A percentile compares a stretch with the other conserved stretches of the same genome.
Conservation (phyloP, 257 asterid species). For the Solanum lycopersicoides region DNA sequence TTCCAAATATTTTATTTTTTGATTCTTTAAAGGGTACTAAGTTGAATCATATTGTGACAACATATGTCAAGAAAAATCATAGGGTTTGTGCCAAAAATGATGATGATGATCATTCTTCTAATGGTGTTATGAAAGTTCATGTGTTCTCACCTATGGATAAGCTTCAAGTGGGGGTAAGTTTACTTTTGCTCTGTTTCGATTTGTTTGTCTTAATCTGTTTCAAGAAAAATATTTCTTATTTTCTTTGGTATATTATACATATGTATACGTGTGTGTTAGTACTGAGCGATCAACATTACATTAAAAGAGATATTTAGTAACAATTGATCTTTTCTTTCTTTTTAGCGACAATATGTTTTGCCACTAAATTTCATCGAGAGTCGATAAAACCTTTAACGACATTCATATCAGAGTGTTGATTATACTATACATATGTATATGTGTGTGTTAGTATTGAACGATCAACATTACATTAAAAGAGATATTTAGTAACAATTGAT, state of each 20-base stretch:
- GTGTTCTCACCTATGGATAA: slow-evolving; percentile 7
- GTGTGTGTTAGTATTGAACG: background rate
- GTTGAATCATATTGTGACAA: background rate
- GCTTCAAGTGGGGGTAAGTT: slow-evolving; percentile 12
- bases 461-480: background rate
- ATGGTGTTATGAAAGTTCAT: background rate
- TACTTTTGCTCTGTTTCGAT: rapidly evolving
- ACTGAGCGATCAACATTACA: background rate
- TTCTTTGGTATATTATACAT: background rate
- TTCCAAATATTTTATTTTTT: slow-evolving; percentile 15
- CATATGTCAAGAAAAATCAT: background rate
- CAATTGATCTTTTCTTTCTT: background rate
- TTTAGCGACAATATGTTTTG: too few relatives aligned
- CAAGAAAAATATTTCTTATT: background rate
- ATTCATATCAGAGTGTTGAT: background rate
- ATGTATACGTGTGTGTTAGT: background rate
- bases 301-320: background rate
- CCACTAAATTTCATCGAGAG: too few relatives aligned
- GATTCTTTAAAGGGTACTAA: slow-evolving; percentile 2
- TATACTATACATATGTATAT: background rate
- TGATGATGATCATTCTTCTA: slow-evolving; percentile 4
- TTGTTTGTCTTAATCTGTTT: background rate
- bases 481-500: background rate
- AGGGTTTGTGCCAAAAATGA: slow-evolving; percentile 2
- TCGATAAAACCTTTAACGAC: background rate